Evolutionary conservation across 441 rosid genomes (phyloP), one percentile per base, ranked within the genome.

Genomic region (Mallotus repandus): DNA sequence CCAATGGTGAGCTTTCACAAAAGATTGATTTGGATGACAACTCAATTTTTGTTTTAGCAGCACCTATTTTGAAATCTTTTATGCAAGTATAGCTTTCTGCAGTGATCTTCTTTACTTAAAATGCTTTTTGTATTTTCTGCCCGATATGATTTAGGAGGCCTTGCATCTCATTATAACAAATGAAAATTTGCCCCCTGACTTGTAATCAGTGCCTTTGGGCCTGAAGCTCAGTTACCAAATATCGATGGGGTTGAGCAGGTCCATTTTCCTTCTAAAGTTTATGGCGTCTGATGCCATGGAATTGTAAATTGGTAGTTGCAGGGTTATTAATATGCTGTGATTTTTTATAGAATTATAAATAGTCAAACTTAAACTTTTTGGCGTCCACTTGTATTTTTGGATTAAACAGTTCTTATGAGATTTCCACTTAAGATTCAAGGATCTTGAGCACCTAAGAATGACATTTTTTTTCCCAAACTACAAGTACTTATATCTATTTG

Each of bases 31-130:
- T 89, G 80, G 93, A 88, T 62, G 94, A 86, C 57, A 83, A 75
- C 80, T 80, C 91, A 5, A 85, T 90, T 79, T 89, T 88, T 64
- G 85, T 96, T 29, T 95, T 90, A 61, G 95, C 98, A 79, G 78
- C 95, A 21, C 97, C 98, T 53, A 85, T 95, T 81, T 83, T 95
- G 45, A 96, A 92, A 86, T 90, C 99, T 48, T 91, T 93, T 84
- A 90, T 96, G 97, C 97, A 92, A 94, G 99, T 89, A 76, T 19
- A 29, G 59, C 25, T 69, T 55, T 55, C 19, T 74, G 52, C 55
- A 49, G 64, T 54, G 18, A 15, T 35, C 2, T 64, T n/a, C 11
- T 55, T 21, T 8, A 7, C 59, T 63, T 46, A 9, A 10, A 19
- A 15, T 38, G 29, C 25, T 69, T 45, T 46, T 22, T 58, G 46